A percentile compares a stretch with the other conserved stretches of the same genome.
These are phyloP conservation scores for Malus hybrid DNA, from an alignment of 331 rosid genomes.

Conservation along the genomic window DNA sequence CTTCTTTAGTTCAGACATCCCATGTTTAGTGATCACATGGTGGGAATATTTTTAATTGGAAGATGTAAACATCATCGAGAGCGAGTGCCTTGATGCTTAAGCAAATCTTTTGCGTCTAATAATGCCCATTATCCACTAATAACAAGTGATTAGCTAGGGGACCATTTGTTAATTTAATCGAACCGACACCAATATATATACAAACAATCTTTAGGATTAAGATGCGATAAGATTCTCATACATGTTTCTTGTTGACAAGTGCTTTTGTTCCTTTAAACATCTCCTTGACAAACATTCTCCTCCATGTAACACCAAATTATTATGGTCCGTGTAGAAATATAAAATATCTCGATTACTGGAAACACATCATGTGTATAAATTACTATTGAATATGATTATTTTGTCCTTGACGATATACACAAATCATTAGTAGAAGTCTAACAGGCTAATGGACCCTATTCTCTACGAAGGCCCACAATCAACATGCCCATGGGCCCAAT, in stretches of 20 bases:
- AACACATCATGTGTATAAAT: too few relatives aligned
- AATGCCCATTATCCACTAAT: slow-evolving; percentile 29
- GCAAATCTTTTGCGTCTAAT: slow-evolving; percentile 36
- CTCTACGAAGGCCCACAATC: too few relatives aligned
- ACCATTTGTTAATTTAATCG: slow-evolving; percentile 8
- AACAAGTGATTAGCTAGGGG: slow-evolving; percentile 13
- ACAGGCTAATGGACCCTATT: too few relatives aligned
- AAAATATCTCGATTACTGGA: too few relatives aligned
- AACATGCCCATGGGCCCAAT: too few relatives aligned
- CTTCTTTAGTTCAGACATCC: slow-evolving; percentile 18
- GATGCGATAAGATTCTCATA: slow-evolving; percentile 48
- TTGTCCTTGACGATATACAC: too few relatives aligned
- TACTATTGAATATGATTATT: too few relatives aligned
- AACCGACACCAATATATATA: slow-evolving; percentile 20
- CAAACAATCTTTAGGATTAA: slow-evolving; percentile 8
- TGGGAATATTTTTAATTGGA: slow-evolving; percentile 17
- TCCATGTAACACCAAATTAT: neutral
- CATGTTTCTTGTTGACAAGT: slow-evolving; percentile 21
- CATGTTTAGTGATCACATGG: slow-evolving; percentile 25
- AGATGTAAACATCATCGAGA: slow-evolving; percentile 25
- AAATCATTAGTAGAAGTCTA: too few relatives aligned
- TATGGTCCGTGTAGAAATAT: neutral
- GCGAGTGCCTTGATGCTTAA: slow-evolving; percentile 35
- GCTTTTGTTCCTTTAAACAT: neutral
- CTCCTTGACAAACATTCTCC: neutral